A percentile compares a stretch with the other conserved stretches of the same genome.
Conservation (phyloP, 1,284 basidiomycete species). For the Coniferiporia weirii region DNA sequence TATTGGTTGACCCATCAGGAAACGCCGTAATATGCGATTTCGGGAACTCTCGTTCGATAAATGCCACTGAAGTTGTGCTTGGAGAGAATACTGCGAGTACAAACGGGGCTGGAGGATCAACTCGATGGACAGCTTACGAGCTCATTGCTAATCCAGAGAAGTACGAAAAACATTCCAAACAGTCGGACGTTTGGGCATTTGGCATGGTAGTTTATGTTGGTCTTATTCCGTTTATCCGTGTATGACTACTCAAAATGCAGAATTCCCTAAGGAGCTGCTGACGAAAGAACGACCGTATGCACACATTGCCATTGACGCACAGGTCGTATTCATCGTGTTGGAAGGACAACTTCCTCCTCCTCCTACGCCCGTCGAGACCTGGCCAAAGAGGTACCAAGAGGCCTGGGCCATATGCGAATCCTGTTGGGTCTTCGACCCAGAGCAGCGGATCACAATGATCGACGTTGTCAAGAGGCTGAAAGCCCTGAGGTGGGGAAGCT, state of each 20-base stretch:
- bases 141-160: not conserved
- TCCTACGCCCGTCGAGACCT: not conserved
- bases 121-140: constrained; percentile 3
- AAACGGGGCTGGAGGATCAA: not conserved
- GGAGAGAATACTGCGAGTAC: not conserved
- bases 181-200: constrained; percentile 14
- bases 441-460: not conserved
- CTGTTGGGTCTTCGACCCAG: not conserved
- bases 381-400: not conserved
- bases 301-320: not conserved
- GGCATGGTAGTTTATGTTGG: constrained; percentile 11
- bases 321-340: not conserved
- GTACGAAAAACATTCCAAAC: not conserved
- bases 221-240: not conserved
- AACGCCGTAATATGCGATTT: constrained; percentile 8
- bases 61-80: not conserved
- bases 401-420: not conserved
- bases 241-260: not conserved
- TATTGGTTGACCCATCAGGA: constrained; percentile 1
- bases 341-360: not conserved
- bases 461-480: not conserved
- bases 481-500: no score
- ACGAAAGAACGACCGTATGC: constrained; percentile 1
- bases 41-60: constrained; percentile 2
- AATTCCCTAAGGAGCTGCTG: not conserved